Evolutionary conservation across 177 flowering plant genomes (phyloP).

Genomic region (Vitis hybrid): DNA sequence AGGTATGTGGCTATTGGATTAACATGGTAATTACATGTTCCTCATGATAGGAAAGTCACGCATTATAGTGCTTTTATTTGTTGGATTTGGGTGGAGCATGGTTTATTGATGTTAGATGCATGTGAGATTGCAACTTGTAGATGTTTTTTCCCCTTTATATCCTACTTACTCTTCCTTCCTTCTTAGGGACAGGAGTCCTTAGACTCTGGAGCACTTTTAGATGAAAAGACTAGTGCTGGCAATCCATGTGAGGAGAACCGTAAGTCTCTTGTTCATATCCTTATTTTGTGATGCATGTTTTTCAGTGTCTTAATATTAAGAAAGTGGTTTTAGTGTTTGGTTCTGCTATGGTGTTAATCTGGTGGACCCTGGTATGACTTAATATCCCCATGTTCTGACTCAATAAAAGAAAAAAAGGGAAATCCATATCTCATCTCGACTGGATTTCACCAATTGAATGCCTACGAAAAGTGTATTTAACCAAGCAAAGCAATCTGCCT

Average conservation of each 20-base stretch:
- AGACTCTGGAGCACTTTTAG: constrained; percentile 17
- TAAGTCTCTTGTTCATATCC: constrained; percentile 13
- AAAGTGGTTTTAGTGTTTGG: neutral
- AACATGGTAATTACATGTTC: neutral
- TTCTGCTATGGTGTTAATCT: neutral
- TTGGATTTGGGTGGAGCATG: neutral
- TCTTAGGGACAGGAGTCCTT: constrained; percentile 15
- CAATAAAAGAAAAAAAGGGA: too few relatives aligned
- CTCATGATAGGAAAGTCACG: neutral
- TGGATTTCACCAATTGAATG: too few relatives aligned
- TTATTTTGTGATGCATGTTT: neutral
- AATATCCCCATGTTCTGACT: neutral
- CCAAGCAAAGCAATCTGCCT: too few relatives aligned
- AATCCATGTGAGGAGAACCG: constrained; percentile 15
- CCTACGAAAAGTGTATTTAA: too few relatives aligned
- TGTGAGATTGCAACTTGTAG: too few relatives aligned
- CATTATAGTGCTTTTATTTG: neutral
- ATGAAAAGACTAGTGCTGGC: constrained; percentile 13
- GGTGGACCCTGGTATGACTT: too few relatives aligned
- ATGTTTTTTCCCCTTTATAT: too few relatives aligned
- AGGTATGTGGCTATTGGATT: constrained; percentile 11
- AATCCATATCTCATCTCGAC: too few relatives aligned
- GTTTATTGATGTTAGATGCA: too few relatives aligned
- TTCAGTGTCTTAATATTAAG: neutral
- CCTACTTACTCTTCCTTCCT: neutral